Percentiles rank a stretch among this genome's conserved stretches.
Conservation (phyloP, 805 yeast genomes). For the Candida nemodendra region DNA sequence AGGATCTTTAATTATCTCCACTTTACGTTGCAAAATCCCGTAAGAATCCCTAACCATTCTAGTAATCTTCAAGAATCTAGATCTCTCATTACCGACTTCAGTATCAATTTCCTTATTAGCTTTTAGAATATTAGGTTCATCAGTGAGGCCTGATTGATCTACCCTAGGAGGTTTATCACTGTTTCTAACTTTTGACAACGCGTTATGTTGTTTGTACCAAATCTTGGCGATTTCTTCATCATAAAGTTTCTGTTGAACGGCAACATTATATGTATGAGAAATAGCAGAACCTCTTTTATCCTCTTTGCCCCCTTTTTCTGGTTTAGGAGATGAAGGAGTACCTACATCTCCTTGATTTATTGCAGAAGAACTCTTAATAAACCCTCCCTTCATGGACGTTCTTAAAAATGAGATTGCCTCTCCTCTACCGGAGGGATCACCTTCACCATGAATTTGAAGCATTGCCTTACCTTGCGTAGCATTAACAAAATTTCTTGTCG, state of each 20-base stretch:
- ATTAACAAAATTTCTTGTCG: slow-evolving; percentile 84
- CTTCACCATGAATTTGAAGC: slow-evolving; percentile 91
- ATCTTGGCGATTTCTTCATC: slow-evolving; percentile 86
- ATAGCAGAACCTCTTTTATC: slow-evolving; percentile 43
- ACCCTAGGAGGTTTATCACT: slow-evolving; percentile 24
- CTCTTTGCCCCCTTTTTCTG: slow-evolving; percentile 24
- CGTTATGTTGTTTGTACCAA: slow-evolving; percentile 81
- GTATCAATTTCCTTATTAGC: slow-evolving; percentile 33
- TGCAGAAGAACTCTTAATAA: slow-evolving; percentile 35
- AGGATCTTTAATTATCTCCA: slow-evolving; percentile 79
- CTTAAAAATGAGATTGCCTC: slow-evolving; percentile 84
- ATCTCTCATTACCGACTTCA: slow-evolving; percentile 30
- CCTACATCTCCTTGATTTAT: slow-evolving; percentile 15
- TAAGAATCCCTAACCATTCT: slow-evolving; percentile 80
- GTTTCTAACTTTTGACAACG: slow-evolving; percentile 42
- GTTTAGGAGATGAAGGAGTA: slow-evolving; percentile 19
- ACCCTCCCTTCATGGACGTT: slow-evolving; percentile 95
- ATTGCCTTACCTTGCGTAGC: slow-evolving; percentile 97
- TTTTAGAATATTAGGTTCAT: slow-evolving; percentile 32
- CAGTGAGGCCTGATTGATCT: slow-evolving; percentile 16
- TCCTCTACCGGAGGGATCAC: slow-evolving; percentile 91
- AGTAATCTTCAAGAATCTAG: slow-evolving; percentile 55
- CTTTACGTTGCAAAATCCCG: slow-evolving; percentile 79
- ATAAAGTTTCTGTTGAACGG: slow-evolving; percentile 84
- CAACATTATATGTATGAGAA: slow-evolving; percentile 76